These are phyloP conservation scores for Syzygium oleosum DNA, from an alignment of 345 rosid species.

Conservation along the genomic window DNA sequence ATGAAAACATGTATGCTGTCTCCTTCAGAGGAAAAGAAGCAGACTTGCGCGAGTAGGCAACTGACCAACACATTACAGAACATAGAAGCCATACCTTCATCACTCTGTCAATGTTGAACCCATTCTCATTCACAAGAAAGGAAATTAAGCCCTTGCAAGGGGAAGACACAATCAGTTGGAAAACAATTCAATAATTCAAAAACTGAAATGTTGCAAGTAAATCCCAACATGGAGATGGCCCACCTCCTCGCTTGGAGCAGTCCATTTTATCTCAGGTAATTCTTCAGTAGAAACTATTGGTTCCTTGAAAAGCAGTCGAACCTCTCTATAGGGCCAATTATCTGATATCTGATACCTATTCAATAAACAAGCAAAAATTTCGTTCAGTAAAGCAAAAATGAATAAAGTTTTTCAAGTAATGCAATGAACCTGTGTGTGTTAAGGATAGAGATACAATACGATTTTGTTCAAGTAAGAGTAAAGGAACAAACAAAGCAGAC, in stretches of 20 bases:
- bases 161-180: background rate
- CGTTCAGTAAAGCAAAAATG: background rate
- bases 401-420: background rate
- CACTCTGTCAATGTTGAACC: constrained; percentile 78
- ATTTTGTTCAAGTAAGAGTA: background rate
- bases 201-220: background rate
- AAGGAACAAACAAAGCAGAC: background rate
- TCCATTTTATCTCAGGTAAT: constrained; percentile 73
- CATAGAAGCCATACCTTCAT: constrained; percentile 42
- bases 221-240: background rate
- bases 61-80: background rate
- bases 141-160: constrained; percentile 12
- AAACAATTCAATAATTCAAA: background rate
- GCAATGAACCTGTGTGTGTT: background rate
- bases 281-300: constrained; percentile 56
- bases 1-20: background rate
- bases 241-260: constrained; percentile 82
- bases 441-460: background rate
- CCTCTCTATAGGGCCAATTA: constrained; percentile 82
- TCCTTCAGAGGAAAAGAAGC: background rate
- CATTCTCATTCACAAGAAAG: constrained; percentile 87
- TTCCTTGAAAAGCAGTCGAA: constrained; percentile 68
- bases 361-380: background rate
- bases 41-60: background rate
- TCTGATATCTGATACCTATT: constrained; percentile 73